These are phyloP conservation scores for Phytophthora idaei DNA, from an alignment of 352 stramenopile species.

Conservation along the genomic window DNA sequence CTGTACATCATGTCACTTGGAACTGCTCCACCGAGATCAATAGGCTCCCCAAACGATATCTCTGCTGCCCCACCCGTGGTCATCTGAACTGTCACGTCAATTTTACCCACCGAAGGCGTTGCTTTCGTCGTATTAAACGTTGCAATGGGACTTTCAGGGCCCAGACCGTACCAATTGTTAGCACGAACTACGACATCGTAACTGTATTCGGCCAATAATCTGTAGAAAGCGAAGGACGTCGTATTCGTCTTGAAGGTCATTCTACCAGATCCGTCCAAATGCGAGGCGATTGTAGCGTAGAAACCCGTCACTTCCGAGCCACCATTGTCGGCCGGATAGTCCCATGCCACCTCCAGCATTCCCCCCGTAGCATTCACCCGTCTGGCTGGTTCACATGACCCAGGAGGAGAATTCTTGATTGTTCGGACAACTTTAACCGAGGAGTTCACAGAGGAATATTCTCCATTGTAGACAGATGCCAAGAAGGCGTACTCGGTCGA, in stretches of 20 bases:
- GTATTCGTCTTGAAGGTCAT: constrained; percentile 12
- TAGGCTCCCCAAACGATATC: constrained; percentile 59
- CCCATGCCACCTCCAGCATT: constrained; percentile 56
- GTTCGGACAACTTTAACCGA: constrained; percentile 40
- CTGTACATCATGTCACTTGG: constrained; percentile 49
- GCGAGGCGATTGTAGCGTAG: constrained; percentile 35
- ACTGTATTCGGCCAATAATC: constrained; percentile 32
- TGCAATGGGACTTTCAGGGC: constrained; percentile 38
- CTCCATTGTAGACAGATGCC: constrained; percentile 48
- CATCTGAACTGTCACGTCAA: constrained; percentile 33
- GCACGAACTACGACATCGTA: constrained; percentile 57
- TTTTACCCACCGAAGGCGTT: constrained; percentile 38
- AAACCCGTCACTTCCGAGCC: constrained; percentile 38
- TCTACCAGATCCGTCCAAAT: constrained; percentile 38
- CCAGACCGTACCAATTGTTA: constrained; percentile 43
- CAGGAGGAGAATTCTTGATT: constrained; percentile 51
- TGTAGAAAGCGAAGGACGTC: constrained; percentile 48
- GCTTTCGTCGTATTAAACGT: constrained; percentile 40
- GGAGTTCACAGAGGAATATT: constrained; percentile 53
- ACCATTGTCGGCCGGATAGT: constrained; percentile 45
- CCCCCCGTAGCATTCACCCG: constrained; percentile 41
- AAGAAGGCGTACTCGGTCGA: constrained; percentile 46
- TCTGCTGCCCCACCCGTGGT: constrained; percentile 52
- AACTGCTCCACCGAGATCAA: constrained; percentile 52
- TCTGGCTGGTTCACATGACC: constrained; percentile 34